Percentiles rank a stretch among this genome's conserved stretches.
Conservation (phyloP, 345 rosid genomes). For the Populus nigra region DNA sequence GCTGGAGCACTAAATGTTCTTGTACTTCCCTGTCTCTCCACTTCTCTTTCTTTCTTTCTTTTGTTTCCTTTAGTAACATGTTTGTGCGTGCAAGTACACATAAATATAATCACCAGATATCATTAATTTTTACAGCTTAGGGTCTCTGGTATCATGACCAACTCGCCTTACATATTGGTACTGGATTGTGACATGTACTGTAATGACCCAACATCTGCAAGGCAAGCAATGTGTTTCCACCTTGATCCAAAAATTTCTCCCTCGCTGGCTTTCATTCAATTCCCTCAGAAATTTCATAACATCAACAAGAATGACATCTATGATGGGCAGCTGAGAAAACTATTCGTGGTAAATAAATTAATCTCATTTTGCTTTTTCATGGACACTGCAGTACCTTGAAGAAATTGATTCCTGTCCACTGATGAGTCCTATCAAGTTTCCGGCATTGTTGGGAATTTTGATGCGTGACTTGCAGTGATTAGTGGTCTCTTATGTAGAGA, state of each 20-base stretch:
- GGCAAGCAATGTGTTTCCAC: slow-evolving; percentile 46
- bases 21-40: slow-evolving; percentile 21
- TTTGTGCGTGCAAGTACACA: not conserved
- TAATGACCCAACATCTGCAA: slow-evolving; percentile 45
- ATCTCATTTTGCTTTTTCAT: not conserved
- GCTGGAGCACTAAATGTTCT: slow-evolving; percentile 58
- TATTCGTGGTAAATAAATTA: slow-evolving; percentile 1
- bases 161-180: slow-evolving; percentile 38
- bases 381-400: not conserved
- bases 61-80: not conserved
- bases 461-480: not conserved
- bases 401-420: not conserved
- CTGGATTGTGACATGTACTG: slow-evolving; percentile 56
- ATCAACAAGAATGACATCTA: slow-evolving; percentile 43
- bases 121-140: slow-evolving; percentile 36
- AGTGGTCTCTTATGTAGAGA: not conserved
- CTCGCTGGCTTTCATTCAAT: slow-evolving; percentile 40
- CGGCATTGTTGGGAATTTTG: not conserved
- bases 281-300: slow-evolving; percentile 43
- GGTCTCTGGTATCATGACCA: slow-evolving; percentile 48
- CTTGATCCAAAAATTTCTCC: slow-evolving; percentile 32
- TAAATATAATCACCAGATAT: not conserved
- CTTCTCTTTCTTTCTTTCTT: not conserved
- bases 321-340: slow-evolving; percentile 29
- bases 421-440: not conserved